These are phyloP conservation scores for Magnaporthiopsis incrustans DNA, from an alignment of 2,329 filamentous ascomycete genomes.

Conservation along the genomic window DNA sequence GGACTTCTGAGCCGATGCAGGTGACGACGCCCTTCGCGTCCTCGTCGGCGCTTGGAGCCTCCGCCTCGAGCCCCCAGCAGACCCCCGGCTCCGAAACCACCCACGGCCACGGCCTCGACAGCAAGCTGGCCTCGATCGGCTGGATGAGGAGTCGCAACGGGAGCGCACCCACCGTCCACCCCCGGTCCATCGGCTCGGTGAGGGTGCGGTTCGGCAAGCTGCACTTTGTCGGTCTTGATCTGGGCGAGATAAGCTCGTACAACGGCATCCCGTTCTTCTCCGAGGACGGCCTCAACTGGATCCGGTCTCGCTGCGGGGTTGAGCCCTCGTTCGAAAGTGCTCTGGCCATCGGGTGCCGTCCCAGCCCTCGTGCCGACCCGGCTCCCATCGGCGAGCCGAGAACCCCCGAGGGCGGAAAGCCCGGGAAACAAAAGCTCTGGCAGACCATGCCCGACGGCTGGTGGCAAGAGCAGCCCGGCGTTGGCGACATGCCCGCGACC, in stretches of 20 bases:
- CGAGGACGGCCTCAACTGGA: slow-evolving; percentile 37
- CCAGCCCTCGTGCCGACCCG: not conserved
- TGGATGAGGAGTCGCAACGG: not conserved
- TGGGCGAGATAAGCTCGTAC: slow-evolving; percentile 37
- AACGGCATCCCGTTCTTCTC: slow-evolving; percentile 43
- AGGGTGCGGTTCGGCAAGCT: slow-evolving; percentile 25
- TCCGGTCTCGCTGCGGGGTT: slow-evolving; percentile 35
- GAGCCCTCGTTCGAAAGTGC: slow-evolving; percentile 9
- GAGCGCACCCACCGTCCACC: not conserved
- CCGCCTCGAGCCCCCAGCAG: not conserved
- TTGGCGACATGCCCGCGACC: not conserved
- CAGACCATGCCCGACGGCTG: slow-evolving; percentile 2
- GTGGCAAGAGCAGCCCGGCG: not conserved
- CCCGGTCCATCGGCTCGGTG: not conserved
- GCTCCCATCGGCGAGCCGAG: not conserved
- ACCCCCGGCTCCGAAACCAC: not conserved
- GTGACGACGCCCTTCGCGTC: not conserved
- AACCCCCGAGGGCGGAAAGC: not conserved
- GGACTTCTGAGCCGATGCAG: not conserved
- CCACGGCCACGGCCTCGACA: not conserved
- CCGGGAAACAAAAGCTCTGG: slow-evolving; percentile 14
- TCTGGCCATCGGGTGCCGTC: not conserved
- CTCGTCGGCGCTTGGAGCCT: not conserved
- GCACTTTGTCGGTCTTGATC: slow-evolving; percentile 37
- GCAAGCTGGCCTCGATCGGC: not conserved